Evolutionary conservation across 129 eudicot species (phyloP).

Genomic region (Flaveria trinervia): DNA sequence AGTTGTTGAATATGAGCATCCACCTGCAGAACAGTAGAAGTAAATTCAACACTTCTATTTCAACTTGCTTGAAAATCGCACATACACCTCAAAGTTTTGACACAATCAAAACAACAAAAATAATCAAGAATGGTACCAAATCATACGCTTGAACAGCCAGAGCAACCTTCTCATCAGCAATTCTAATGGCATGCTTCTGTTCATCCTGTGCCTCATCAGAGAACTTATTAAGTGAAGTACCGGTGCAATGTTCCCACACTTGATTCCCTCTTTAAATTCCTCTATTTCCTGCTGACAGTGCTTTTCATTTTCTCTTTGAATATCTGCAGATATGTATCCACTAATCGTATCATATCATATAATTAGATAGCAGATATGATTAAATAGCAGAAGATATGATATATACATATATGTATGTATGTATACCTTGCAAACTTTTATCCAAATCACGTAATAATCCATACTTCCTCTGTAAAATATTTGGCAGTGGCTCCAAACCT

Average conservation of each 20-base stretch:
- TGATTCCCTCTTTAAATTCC: conserved; percentile 55
- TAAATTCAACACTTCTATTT: background rate
- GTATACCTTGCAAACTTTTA: conserved; percentile 81
- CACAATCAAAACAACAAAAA: background rate
- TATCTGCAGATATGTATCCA: background rate
- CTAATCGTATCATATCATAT: background rate
- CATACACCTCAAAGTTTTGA: background rate
- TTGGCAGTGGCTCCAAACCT: conserved; percentile 85
- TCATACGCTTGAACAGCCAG: conserved; percentile 87
- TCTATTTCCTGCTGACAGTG: conserved; percentile 2
- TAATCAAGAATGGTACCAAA: conserved; percentile 43
- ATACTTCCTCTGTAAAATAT: conserved; percentile 75
- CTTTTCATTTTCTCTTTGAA: background rate
- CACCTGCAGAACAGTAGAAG: conserved; percentile 44
- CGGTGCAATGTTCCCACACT: conserved; percentile 58
- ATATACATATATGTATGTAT: no score
- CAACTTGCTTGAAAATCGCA: background rate
- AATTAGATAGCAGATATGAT: background rate
- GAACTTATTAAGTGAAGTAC: conserved; percentile 56
- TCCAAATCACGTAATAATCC: conserved; percentile 78
- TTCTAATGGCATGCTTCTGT: conserved; percentile 80
- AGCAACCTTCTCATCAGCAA: conserved; percentile 91
- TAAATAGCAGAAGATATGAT: no score
- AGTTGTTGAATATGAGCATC: conserved; percentile 94
- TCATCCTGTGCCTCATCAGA: conserved; percentile 84